phyloP scores from a whole-genome alignment of 2,329 filamentous ascomycete species.

The Alternaria conjuncta region DNA sequence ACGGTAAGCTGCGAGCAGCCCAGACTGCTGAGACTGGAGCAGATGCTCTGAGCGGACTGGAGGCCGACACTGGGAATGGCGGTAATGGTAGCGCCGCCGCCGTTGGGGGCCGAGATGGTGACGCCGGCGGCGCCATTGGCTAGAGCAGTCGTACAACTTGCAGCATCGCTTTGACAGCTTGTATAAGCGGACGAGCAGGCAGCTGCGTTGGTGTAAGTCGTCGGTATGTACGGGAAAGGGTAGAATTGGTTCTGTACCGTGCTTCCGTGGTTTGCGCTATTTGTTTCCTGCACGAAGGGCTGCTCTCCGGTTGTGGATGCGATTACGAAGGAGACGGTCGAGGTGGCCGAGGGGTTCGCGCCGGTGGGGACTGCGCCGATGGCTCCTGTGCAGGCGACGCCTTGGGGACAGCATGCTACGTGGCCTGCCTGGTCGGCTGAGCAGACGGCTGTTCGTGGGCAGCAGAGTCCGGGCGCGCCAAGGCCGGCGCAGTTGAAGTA shows the following conservation, averaged over 20 bases:
- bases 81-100: conserved; percentile 59
- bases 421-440: conserved; percentile 62
- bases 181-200: conserved; percentile 63
- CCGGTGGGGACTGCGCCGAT: conserved; percentile 10
- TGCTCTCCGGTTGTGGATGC: conserved; percentile 24
- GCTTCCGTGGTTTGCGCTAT: conserved; percentile 22
- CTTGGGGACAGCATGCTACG: conserved; percentile 67
- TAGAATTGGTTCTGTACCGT: conserved; percentile 59
- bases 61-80: conserved; percentile 45
- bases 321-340: conserved; percentile 25
- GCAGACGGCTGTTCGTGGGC: conserved; percentile 60
- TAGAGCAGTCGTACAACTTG: conserved; percentile 50
- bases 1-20: conserved; percentile 59
- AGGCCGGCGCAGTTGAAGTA: conserved; percentile 61
- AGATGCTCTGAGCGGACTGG: conserved; percentile 39
- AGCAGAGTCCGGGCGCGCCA: conserved; percentile 63
- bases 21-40: conserved; percentile 48
- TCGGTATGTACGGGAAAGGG: conserved; percentile 61
- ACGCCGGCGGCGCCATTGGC: conserved; percentile 59
- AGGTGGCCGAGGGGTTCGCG: conserved; percentile 27
- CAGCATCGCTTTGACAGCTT: conserved; percentile 56
- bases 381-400: conserved; percentile 63
- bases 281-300: conserved; percentile 32
- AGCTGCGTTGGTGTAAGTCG: conserved; percentile 58
- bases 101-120: conserved; percentile 58